phyloP scores from a whole-genome alignment of 1,284 basidiomycete genomes.

The Moesziomyces parantarcticus region DNA sequence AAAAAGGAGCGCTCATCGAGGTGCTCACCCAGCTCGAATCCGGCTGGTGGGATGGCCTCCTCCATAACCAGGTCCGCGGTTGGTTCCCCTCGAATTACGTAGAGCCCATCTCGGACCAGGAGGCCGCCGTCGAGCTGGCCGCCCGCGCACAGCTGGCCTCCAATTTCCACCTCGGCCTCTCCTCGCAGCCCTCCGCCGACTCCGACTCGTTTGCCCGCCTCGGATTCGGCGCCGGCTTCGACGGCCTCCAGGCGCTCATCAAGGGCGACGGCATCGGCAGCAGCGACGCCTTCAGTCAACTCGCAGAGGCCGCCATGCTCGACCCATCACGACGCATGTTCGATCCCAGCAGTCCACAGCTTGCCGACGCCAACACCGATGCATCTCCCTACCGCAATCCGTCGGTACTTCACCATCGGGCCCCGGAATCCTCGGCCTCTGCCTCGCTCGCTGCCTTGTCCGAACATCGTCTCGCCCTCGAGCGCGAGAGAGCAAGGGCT shows the following conservation, averaged over 20 bases:
- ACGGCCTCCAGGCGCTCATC: conserved; percentile 48
- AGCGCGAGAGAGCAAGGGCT: conserved; percentile 29
- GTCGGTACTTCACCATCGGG: background rate
- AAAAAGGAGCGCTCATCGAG: conserved; percentile 88
- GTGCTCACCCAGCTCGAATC: conserved; percentile 89
- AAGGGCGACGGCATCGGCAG: conserved; percentile 39
- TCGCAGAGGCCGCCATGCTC: conserved; percentile 57
- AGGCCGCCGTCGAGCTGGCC: conserved; percentile 68
- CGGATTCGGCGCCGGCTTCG: conserved; percentile 50
- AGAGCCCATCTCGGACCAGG: conserved; percentile 79
- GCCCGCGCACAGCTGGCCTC: conserved; percentile 34
- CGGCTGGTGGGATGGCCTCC: conserved; percentile 98
- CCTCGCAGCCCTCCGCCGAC: conserved; percentile 22
- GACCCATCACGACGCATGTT: conserved; percentile 31
- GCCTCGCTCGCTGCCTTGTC: conserved; percentile 6
- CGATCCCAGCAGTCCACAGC: conserved; percentile 15
- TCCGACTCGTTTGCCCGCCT: conserved; percentile 47
- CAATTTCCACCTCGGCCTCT: conserved; percentile 28
- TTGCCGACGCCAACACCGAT: conserved; percentile 9
- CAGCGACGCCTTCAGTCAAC: conserved; percentile 58
- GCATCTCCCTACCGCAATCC: conserved; percentile 16
- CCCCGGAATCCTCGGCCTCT: conserved; percentile 2
- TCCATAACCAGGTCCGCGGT: conserved; percentile 76
- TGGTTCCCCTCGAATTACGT: conserved; percentile 99
- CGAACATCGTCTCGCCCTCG: conserved; percentile 27